These are phyloP conservation scores for Candida incommunis DNA, from an alignment of 805 yeast genomes.

Conservation along the genomic window DNA sequence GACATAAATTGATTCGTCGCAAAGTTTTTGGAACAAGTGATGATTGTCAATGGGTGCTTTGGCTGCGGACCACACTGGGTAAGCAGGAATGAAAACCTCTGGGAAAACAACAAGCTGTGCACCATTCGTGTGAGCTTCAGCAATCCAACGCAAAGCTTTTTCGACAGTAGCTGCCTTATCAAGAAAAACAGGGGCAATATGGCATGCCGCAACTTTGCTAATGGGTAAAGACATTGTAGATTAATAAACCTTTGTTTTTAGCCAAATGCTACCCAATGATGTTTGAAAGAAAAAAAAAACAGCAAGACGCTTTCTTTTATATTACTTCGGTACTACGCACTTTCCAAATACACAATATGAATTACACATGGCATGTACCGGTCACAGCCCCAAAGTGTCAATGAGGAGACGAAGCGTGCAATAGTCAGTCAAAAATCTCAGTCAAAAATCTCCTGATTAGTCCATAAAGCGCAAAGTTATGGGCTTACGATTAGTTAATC, in stretches of 20 bases:
- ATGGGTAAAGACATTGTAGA: constrained; percentile 11
- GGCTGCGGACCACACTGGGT: constrained; percentile 15
- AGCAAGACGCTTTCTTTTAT: neutral
- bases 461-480: too few species aligned
- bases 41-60: constrained; percentile 17
- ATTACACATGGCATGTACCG: neutral
- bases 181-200: constrained; percentile 13
- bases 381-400: neutral
- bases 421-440: too few species aligned
- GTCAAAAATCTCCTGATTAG: too few species aligned
- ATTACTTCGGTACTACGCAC: too few species aligned
- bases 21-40: constrained; percentile 11
- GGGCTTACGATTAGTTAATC: too few species aligned
- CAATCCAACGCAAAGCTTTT: constrained; percentile 11
- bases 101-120: constrained; percentile 14
- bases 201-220: constrained; percentile 16
- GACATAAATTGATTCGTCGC: constrained; percentile 13
- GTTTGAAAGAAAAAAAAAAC: neutral
- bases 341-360: neutral
- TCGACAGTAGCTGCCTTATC: constrained; percentile 13
- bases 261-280: too few species aligned
- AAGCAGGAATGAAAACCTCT: constrained; percentile 14
- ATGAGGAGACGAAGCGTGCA: neutral
- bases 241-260: too few species aligned
- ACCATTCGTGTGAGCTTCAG: constrained; percentile 13